A percentile compares a stretch with the other conserved stretches of the same genome.
phyloP scores from a whole-genome alignment of 140 eudicot species.

The Stevia rebaudiana region DNA sequence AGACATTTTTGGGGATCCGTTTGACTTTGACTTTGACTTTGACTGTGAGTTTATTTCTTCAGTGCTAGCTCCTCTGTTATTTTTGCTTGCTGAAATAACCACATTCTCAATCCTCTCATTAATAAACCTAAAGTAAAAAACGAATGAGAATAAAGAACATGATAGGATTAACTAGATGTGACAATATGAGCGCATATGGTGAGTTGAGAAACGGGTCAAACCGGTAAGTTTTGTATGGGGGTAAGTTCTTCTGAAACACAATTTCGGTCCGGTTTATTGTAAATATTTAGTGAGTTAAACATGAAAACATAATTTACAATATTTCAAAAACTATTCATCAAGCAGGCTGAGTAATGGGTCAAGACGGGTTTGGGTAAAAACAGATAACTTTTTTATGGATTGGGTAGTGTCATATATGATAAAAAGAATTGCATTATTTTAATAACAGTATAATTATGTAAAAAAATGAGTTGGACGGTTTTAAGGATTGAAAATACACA shows the following conservation, averaged over 20 bases:
- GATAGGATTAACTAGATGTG: neutral
- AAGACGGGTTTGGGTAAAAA: neutral
- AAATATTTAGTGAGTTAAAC: neutral
- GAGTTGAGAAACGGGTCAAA: neutral
- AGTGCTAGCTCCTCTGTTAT: slow-evolving; percentile 43
- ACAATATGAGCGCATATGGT: neutral
- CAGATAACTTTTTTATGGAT: neutral
- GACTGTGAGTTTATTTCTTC: slow-evolving; percentile 38
- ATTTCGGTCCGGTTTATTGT: neutral
- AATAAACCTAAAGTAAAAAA: slow-evolving; percentile 61
- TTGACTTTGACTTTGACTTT: slow-evolving; percentile 42
- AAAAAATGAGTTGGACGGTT: neutral
- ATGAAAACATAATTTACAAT: neutral
- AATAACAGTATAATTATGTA: neutral
- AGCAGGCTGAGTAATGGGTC: neutral
- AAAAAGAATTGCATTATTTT: neutral
- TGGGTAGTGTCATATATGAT: neutral
- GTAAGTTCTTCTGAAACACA: neutral
- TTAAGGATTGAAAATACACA: neutral
- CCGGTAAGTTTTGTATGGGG: neutral
- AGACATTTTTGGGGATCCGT: slow-evolving; percentile 40
- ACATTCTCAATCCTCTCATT: slow-evolving; percentile 94
- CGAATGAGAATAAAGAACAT: slow-evolving; percentile 16
- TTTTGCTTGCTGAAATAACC: slow-evolving; percentile 50
- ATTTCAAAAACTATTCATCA: neutral